phyloP scores from a whole-genome alignment of 2,329 filamentous ascomycete species.

The Penicillium sp. region DNA sequence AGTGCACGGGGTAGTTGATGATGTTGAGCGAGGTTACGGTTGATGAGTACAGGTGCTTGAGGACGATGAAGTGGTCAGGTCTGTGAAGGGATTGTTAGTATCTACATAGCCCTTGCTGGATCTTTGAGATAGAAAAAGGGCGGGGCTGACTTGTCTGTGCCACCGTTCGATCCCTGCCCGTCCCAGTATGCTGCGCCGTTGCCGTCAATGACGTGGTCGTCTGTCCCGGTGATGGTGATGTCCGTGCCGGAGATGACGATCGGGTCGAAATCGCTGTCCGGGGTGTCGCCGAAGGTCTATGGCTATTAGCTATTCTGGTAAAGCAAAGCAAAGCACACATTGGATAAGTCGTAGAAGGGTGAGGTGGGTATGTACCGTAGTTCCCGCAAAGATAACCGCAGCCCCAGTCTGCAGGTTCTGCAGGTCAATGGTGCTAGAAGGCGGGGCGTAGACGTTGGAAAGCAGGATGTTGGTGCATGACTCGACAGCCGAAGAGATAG shows the following conservation, averaged over 20 bases:
- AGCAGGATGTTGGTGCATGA: conserved; percentile 51
- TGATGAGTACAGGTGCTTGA: conserved; percentile 47
- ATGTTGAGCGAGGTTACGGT: conserved; percentile 45
- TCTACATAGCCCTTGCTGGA: too few relatives aligned
- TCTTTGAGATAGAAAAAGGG: too few relatives aligned
- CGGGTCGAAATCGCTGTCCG: conserved; percentile 43
- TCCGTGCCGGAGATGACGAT: conserved; percentile 46
- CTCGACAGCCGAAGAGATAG: conserved; percentile 43
- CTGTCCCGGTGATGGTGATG: conserved; percentile 45
- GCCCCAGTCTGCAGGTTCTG: conserved; percentile 47
- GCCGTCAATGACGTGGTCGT: conserved; percentile 43
- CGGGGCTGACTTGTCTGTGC: conserved; percentile 27
- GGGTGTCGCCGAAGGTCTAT: conserved; percentile 43
- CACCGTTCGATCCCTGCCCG: conserved; percentile 54
- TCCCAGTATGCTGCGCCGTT: conserved; percentile 53
- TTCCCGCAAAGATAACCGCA: conserved; percentile 49
- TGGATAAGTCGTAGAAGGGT: neutral
- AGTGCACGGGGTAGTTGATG: conserved; percentile 48
- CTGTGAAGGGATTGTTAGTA: conserved; percentile 11
- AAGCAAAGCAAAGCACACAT: neutral
- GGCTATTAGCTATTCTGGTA: neutral
- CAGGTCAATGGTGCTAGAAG: conserved; percentile 47
- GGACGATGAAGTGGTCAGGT: conserved; percentile 48
- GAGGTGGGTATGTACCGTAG: conserved; percentile 28
- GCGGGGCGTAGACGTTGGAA: conserved; percentile 46